A percentile compares a stretch with the other conserved stretches of the same genome.
These are phyloP conservation scores for Spongispora temasekensis DNA, from an alignment of 1,284 basidiomycete genomes.

Conservation along the genomic window DNA sequence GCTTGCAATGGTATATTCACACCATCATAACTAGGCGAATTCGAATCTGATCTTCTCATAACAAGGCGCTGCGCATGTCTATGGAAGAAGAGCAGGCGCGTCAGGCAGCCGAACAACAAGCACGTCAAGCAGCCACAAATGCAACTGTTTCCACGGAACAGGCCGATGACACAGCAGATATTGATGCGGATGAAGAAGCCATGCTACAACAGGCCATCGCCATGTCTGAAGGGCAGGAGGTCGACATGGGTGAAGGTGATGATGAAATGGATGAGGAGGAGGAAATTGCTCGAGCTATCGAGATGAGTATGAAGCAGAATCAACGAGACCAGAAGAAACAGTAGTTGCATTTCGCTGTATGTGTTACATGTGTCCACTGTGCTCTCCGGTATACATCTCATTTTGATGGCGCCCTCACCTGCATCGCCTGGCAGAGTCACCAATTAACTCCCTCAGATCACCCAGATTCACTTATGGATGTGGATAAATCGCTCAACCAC, in stretches of 20 bases:
- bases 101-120: slow-evolving; percentile 61
- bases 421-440: neutral
- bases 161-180: slow-evolving; percentile 37
- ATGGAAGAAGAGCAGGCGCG: slow-evolving; percentile 96
- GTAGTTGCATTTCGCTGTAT: slow-evolving; percentile 14
- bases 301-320: slow-evolving; percentile 56
- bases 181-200: slow-evolving; percentile 67
- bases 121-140: slow-evolving; percentile 36
- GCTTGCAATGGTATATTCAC: slow-evolving; percentile 81
- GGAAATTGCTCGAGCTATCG: slow-evolving; percentile 57
- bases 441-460: neutral
- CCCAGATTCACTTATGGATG: no score
- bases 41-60: slow-evolving; percentile 35
- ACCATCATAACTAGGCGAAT: neutral
- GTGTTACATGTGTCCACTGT: slow-evolving; percentile 1
- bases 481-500: no score
- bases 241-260: slow-evolving; percentile 41
- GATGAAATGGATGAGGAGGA: slow-evolving; percentile 56
- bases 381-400: slow-evolving; percentile 5
- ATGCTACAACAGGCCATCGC: slow-evolving; percentile 66
- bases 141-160: slow-evolving; percentile 28
- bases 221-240: slow-evolving; percentile 51
- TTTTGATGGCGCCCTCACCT: neutral
- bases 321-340: slow-evolving; percentile 40
- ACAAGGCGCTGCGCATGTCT: slow-evolving; percentile 97